Conservation (phyloP, 148 eudicot species). For the Camellia sinensis region DNA sequence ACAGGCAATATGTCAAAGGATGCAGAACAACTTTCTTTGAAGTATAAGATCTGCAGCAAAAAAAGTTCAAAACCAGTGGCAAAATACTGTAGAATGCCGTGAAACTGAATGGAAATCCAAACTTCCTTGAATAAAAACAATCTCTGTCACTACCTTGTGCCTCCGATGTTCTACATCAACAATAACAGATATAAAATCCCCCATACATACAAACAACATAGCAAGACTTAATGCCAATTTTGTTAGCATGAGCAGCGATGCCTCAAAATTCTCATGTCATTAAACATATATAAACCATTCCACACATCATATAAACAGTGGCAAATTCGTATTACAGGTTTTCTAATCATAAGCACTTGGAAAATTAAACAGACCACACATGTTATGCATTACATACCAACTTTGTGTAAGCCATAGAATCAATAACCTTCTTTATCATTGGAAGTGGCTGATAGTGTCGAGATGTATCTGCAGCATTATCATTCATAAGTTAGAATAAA, state of each 20-base stretch:
- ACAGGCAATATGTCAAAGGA: too few species aligned
- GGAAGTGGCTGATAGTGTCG: conserved; percentile 78
- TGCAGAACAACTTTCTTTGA: too few species aligned
- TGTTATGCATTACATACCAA: conserved; percentile 48
- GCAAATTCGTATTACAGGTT: conserved; percentile 3
- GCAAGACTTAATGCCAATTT: not conserved
- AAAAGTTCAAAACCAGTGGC: too few species aligned
- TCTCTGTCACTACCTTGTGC: not conserved
- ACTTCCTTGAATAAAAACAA: not conserved
- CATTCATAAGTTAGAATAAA: conserved; percentile 14
- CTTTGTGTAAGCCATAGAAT: conserved; percentile 91
- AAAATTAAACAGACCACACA: not conserved
- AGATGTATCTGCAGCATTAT: conserved; percentile 70
- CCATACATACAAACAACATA: not conserved
- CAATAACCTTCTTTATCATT: conserved; percentile 80
- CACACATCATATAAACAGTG: not conserved
- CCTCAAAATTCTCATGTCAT: not conserved
- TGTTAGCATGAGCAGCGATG: not conserved
- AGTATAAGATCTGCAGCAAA: too few species aligned
- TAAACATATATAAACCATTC: not conserved
- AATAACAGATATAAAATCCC: not conserved
- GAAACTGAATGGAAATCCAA: not conserved
- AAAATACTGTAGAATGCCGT: not conserved
- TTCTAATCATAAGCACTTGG: not conserved
- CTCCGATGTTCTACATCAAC: not conserved